Base-by-base conservation (phyloP, 2,329 filamentous ascomycete genomes). In the Catunica adiposa region DNA sequence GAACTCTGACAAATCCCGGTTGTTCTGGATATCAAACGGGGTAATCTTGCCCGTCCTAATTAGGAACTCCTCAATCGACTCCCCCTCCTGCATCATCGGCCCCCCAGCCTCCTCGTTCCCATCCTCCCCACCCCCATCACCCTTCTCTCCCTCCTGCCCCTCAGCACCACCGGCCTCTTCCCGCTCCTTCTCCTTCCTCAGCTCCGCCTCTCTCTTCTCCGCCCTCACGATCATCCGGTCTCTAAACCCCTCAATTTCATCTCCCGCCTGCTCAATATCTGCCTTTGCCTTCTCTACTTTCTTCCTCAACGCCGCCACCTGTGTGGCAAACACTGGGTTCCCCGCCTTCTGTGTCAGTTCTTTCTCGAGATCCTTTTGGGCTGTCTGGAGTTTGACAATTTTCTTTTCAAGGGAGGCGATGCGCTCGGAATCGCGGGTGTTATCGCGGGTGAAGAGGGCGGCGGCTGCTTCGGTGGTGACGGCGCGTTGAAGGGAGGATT, bases 21-120 rank as follows among this genome's bases (percentile, higher is more conserved):
- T 1, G 62, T 94, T 78, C 60, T 83, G 86, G 6, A 58, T 34
- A 34, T 89, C 86, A 64, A 98, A 98, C 0, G 92, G 92, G 0
- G 92, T 98, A 62, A 98, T 97, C 69, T 97, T 97, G 59, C 92
- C 92, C 0, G 90, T 98, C 26, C 92, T 82, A 51, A 98, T 92
- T 50, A 98, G 77, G 65, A 86, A 98, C 50, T 95, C 89, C 53
- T 89, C 80, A 59, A 87, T 82, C 23, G 79, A 88, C 70, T 97
- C 92, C 59, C 86, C 86, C 3, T 58, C 58, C 29, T 57, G 52
- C 17, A 54, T 57, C 5, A 26, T 29, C 6, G 59, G 59, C 7
- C 56, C 59, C 3, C 22, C 11, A 44, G n/a, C n/a, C n/a, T n/a
- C n/a, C n/a, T n/a, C n/a, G n/a, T n/a, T n/a, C n/a, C 20, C 22